phyloP scores from a whole-genome alignment of 208 protist genomes.

The Crithidia brevicula region DNA sequence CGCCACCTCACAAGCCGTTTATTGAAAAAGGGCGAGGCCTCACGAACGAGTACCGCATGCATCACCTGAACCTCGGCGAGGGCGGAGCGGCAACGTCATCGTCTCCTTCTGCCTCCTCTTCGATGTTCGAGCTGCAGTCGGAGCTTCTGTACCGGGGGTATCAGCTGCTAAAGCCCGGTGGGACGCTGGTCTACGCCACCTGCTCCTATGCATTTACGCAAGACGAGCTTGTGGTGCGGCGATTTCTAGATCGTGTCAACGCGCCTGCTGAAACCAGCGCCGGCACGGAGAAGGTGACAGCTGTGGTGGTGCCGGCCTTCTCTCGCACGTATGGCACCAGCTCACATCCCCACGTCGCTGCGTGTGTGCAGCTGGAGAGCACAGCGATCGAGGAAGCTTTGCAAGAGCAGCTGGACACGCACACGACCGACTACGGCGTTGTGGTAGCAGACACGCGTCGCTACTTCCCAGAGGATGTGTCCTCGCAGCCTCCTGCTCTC shows the following conservation, averaged over 20 bases:
- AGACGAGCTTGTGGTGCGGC: slow-evolving; percentile 88
- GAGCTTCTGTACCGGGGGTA: slow-evolving; percentile 79
- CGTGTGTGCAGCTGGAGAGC: slow-evolving; percentile 23
- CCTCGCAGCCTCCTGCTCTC: neutral
- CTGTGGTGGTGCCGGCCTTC: slow-evolving; percentile 29
- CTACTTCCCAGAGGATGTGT: neutral
- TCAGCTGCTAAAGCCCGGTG: slow-evolving; percentile 68
- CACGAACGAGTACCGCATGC: slow-evolving; percentile 72
- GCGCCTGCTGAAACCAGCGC: neutral
- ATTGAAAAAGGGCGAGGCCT: slow-evolving; percentile 36
- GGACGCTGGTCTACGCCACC: slow-evolving; percentile 93
- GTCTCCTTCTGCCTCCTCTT: neutral
- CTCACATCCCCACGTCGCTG: slow-evolving; percentile 28
- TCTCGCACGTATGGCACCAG: neutral
- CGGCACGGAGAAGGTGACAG: neutral
- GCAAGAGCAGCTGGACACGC: slow-evolving; percentile 31
- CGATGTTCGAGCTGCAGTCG: slow-evolving; percentile 63
- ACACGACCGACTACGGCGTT: slow-evolving; percentile 32
- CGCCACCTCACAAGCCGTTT: neutral
- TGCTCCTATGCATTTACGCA: slow-evolving; percentile 92
- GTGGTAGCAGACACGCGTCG: slow-evolving; percentile 21
- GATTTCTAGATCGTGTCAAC: slow-evolving; percentile 56
- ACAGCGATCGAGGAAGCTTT: slow-evolving; percentile 1
- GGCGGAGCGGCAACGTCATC: neutral
- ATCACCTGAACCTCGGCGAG: slow-evolving; percentile 36